Percentiles rank a stretch among this genome's conserved stretches.
Conservation (phyloP, 306 rosid species). For the Sphenostylis stenocarpa region DNA sequence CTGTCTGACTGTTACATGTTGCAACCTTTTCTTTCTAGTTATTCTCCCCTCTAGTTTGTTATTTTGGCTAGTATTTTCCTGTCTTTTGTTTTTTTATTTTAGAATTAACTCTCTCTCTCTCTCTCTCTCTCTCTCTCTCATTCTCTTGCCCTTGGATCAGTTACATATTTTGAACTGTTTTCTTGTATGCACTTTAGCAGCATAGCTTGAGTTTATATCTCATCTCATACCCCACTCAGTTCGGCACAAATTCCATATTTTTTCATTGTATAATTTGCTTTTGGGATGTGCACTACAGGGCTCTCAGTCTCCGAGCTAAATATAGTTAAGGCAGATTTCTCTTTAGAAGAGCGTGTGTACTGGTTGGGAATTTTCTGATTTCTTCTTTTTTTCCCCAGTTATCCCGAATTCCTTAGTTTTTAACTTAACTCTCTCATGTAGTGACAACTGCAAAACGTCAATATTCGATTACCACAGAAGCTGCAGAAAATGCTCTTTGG, state of each 20-base stretch:
- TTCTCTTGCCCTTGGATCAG: background rate
- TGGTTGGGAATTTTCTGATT: conserved; percentile 50
- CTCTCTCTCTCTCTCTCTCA: too few species aligned
- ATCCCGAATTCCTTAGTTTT: conserved; percentile 2
- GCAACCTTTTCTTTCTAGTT: background rate
- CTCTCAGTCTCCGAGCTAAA: conserved; percentile 34
- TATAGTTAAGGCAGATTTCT: background rate
- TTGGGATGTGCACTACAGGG: conserved; percentile 38
- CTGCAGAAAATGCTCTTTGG: conserved; percentile 70
- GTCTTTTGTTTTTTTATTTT: background rate
- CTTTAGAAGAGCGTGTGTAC: conserved; percentile 58
- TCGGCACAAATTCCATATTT: background rate
- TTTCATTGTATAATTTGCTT: conserved; percentile 20
- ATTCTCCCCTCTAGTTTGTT: background rate
- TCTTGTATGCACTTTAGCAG: background rate
- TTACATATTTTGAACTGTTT: background rate
- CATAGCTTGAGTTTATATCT: background rate
- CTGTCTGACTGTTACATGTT: background rate
- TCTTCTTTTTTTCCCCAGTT: background rate
- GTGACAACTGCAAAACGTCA: conserved; percentile 82
- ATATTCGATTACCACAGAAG: conserved; percentile 81
- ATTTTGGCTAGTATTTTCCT: background rate
- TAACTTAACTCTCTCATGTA: conserved; percentile 40
- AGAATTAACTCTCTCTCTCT: background rate
- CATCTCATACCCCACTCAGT: background rate